Percentiles rank a stretch among this genome's conserved stretches.
These are phyloP conservation scores for Filosporella fistucella DNA, from an alignment of 495 filamentous ascomycete species.

Conservation along the genomic window DNA sequence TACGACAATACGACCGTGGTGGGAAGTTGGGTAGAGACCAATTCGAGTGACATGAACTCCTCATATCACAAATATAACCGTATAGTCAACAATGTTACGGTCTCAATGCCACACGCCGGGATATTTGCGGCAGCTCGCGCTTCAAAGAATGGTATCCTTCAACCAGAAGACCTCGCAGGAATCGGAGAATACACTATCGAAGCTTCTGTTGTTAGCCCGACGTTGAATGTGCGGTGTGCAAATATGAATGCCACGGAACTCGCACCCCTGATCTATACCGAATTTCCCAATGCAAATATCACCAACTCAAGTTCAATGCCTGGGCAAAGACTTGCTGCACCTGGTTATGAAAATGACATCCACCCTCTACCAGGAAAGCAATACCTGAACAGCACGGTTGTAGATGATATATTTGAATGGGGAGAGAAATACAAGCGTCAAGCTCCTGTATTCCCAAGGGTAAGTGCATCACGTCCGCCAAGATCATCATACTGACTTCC, in stretches of 20 bases:
- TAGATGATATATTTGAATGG: constrained; percentile 69
- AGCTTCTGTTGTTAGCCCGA: constrained; percentile 61
- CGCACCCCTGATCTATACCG: constrained; percentile 53
- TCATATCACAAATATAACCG: constrained; percentile 40
- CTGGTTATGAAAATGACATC: constrained; percentile 25
- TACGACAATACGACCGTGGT: constrained; percentile 62
- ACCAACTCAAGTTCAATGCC: constrained; percentile 20
- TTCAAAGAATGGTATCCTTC: constrained; percentile 55
- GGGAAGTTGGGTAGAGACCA: constrained; percentile 53
- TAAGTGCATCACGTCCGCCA: constrained; percentile 13
- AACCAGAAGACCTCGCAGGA: constrained; percentile 59
- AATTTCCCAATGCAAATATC: constrained; percentile 44
- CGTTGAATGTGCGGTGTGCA: constrained; percentile 65
- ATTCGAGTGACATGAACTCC: constrained; percentile 38
- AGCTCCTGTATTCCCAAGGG: constrained; percentile 60
- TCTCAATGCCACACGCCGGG: constrained; percentile 69
- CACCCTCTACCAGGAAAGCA: constrained; percentile 22
- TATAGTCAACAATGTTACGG: constrained; percentile 66
- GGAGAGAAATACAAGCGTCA: constrained; percentile 40
- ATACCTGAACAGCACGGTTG: constrained; percentile 52
- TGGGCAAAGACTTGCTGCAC: constrained; percentile 17
- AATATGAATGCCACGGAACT: constrained; percentile 55
- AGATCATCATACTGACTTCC: background rate
- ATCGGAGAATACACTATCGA: constrained; percentile 60
- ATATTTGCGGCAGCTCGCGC: constrained; percentile 57